Evolutionary conservation across 1,139 yeast genomes (phyloP), one percentile per base, ranked within the genome.

Genomic region (Pichia sp.): DNA sequence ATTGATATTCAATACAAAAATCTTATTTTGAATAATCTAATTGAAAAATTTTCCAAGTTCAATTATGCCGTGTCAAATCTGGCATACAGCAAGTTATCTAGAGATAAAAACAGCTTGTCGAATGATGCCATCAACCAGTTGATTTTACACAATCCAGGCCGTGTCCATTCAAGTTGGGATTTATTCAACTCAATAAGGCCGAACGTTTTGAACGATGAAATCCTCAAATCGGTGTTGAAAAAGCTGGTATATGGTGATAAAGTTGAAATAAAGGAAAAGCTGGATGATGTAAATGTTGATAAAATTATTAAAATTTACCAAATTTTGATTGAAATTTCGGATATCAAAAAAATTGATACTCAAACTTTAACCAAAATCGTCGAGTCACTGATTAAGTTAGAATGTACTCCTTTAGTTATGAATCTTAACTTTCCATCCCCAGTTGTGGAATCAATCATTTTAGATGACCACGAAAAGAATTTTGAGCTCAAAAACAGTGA

Each of bases 81-180:
- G 6, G 59, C 58, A 0, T 47, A 47, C 11, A 51, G 44, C 11
- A 43, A 44, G 26, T 33, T 58, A 4, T 34, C 43, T 4, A 43
- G 45, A 8, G 38, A 46, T n/a, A 43, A 46, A 3, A 27, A 39
- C 0, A 39, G 46, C 10, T 31, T 54, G 10, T 39, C 49, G 4
- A 31, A 28, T 5, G 41, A 37, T 16, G 41, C 60, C 2, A 42
- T 52, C 4, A 43, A 43, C 26, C 57, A 59, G 37, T 37, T 59
- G 3, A 51, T 62, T 11, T 51, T 52, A 43, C 49, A 56, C 37
- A 62, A 63, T 48, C 66, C 67, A 2, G 66, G 65, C 10, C 54
- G 67, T 46, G 64, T 60, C 16, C 47, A 44, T 33, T 52, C 62
- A 5, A 56, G 59, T 39, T 61, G 61, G 61, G 64, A 60, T 41